A percentile compares a stretch with the other conserved stretches of the same genome.
These are phyloP conservation scores for Xylaria sp. DNA, from an alignment of 2,329 filamentous ascomycete genomes.

Conservation along the genomic window DNA sequence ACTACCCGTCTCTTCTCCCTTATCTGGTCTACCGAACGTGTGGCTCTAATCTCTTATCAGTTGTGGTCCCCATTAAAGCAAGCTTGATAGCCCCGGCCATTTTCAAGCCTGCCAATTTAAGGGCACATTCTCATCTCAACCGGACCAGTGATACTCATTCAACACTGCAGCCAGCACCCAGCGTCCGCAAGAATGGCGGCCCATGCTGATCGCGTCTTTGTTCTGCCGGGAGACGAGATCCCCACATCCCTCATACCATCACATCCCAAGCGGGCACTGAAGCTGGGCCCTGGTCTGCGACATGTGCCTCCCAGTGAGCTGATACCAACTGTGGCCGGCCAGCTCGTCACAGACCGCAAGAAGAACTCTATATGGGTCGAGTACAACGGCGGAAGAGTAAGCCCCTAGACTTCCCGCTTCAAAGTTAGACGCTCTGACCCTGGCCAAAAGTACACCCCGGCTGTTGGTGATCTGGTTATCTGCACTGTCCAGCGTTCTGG, in stretches of 20 bases:
- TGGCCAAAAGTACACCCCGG: constrained; percentile 75
- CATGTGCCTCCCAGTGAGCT: constrained; percentile 82
- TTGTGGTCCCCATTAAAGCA: constrained; percentile 5
- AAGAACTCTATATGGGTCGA: constrained; percentile 86
- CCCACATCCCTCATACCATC: constrained; percentile 73
- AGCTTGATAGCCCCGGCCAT: neutral
- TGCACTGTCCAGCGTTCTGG: constrained; percentile 82
- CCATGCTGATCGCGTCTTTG: constrained; percentile 64
- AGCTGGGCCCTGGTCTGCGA: constrained; percentile 84
- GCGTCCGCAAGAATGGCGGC: constrained; percentile 58
- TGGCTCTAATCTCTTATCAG: constrained; percentile 15
- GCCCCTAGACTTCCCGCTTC: constrained; percentile 40
- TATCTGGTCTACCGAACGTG: neutral
- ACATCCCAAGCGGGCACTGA: constrained; percentile 75
- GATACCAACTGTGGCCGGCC: constrained; percentile 73
- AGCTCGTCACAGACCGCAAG: constrained; percentile 72
- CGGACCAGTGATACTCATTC: constrained; percentile 16
- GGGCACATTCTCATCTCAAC: neutral
- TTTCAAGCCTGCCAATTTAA: constrained; percentile 1
- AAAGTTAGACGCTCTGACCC: constrained; percentile 42
- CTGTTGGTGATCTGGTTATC: constrained; percentile 86
- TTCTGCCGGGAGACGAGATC: constrained; percentile 85
- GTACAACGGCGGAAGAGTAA: constrained; percentile 73
- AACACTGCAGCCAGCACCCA: constrained; percentile 25
- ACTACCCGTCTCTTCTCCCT: constrained; percentile 2